Evolutionary conservation across 2,329 filamentous ascomycete species (phyloP).

Genomic region (Aspergillus texensis): DNA sequence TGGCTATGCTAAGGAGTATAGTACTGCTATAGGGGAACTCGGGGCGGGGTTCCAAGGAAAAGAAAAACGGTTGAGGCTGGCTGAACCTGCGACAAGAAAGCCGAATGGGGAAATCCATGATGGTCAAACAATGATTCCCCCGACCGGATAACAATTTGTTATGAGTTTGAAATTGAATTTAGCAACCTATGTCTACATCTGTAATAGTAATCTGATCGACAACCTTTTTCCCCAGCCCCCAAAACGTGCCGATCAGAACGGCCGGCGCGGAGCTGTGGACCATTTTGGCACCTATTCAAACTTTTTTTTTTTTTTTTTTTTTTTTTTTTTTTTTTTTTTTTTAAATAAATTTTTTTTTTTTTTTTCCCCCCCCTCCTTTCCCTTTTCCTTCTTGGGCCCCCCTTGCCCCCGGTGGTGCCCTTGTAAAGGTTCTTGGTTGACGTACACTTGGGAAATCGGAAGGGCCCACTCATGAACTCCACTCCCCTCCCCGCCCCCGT

Average conservation of each 20-base stretch:
- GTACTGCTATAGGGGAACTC: not conserved
- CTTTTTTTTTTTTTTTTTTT: not conserved
- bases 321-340: no score
- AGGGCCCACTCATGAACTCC: no score
- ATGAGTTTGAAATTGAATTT: not conserved
- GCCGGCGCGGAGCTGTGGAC: constrained; percentile 10
- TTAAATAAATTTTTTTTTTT: no score
- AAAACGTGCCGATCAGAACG: constrained; percentile 22
- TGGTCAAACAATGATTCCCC: not conserved
- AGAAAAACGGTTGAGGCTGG: not conserved
- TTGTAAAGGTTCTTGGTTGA: no score
- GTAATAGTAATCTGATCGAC: constrained; percentile 12
- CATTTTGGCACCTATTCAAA: not conserved
- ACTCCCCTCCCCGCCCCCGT: no score
- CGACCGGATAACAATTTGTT: no score
- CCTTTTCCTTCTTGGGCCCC: no score
- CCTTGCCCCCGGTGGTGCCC: no score
- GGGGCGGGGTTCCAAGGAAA: not conserved
- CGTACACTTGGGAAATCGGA: no score
- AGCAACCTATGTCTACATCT: not conserved
- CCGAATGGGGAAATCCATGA: not conserved
- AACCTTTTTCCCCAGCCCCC: constrained; percentile 9
- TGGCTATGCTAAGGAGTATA: no score
- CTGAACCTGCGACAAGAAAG: constrained; percentile 1
- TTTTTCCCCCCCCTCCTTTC: no score